Conservation (phyloP, 1,284 basidiomycete species). For the Agaricales sp. region DNA sequence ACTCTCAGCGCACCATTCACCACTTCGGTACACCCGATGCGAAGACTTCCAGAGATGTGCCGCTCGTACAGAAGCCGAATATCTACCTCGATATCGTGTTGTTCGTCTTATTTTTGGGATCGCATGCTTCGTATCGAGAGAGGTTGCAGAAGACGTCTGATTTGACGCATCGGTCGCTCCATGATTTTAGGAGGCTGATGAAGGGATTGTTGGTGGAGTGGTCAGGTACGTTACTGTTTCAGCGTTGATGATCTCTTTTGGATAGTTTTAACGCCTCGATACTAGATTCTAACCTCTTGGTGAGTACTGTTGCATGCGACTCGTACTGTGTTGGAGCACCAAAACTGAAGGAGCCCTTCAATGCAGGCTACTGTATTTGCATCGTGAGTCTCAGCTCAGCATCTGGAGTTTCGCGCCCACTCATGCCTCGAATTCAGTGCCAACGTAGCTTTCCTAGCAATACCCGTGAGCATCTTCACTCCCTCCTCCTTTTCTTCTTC, state of each 20-base stretch:
- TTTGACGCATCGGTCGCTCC: background rate
- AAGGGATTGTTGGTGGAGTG: slow-evolving; percentile 14
- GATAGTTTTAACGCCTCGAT: background rate
- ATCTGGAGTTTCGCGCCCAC: background rate
- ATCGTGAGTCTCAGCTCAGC: slow-evolving; percentile 2
- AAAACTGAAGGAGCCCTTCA: too few species aligned
- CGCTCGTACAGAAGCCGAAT: background rate
- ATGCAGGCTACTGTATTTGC: slow-evolving; percentile 6
- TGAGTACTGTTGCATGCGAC: too few species aligned
- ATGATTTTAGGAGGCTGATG: slow-evolving; percentile 13
- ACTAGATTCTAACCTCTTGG: background rate
- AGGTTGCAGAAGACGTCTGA: background rate
- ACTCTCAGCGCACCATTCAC: background rate
- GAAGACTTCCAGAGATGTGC: background rate
- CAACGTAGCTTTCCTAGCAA: slow-evolving; percentile 13
- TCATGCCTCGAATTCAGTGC: slow-evolving; percentile 7
- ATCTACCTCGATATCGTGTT: background rate
- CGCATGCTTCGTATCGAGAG: background rate
- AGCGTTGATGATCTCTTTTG: background rate
- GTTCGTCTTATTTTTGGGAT: background rate
- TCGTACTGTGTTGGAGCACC: too few species aligned
- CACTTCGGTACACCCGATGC: background rate
- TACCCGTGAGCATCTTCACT: slow-evolving; percentile 10
- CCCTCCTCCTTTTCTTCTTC: background rate
- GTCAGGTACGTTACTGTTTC: slow-evolving; percentile 10